Base-by-base conservation (phyloP, 169 alveolate species). In the Cryptosporidium ryanae region DNA sequence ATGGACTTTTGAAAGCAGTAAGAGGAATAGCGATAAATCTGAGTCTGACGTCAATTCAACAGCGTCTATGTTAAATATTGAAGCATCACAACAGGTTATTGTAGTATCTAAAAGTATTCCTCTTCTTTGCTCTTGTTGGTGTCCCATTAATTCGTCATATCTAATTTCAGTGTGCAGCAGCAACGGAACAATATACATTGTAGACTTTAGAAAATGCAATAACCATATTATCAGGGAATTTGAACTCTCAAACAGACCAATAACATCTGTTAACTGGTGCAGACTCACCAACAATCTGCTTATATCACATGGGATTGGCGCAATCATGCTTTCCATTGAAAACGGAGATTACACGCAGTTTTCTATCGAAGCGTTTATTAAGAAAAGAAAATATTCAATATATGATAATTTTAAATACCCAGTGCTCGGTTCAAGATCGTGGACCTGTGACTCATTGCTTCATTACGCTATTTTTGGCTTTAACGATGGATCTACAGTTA, bases 241-340 rank as follows among this genome's bases (percentile, higher is more conserved):
- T 76, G 87, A 76, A 23, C 34, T 76, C 2, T 46, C 87, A 32
- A 76, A 61, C 23, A 76, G 87, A 43, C 87, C 87, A 32, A 76
- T 76, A 15, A 76, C 87, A 10, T 59, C 50, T 46, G 17, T 76
- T 76, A 32, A 43, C 2, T 76, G 87, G 87, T 55, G 76, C 29
- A 76, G 87, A 76, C 46, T 76, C n/a, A 38, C 63, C 17, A 76
- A 61, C 43, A 57, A 18, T 38, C 57, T 76, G 18, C 44, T 57
- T 27, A 25, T 76, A 23, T 76, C 87, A n/a, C 87, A 76, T 29
- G 87, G 87, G 38, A 76, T 61, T 43, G 87, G 87, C 25, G 87
- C 87, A 12, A 34, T 76, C 18, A 59, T 76, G 5, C 49, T 76
- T 49, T 76, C 87, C 12, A 25, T 59, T 2, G 87, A 76, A 25